phyloP scores from a whole-genome alignment of 176 grass and related monocot genomes.

The Lolium rigidum region DNA sequence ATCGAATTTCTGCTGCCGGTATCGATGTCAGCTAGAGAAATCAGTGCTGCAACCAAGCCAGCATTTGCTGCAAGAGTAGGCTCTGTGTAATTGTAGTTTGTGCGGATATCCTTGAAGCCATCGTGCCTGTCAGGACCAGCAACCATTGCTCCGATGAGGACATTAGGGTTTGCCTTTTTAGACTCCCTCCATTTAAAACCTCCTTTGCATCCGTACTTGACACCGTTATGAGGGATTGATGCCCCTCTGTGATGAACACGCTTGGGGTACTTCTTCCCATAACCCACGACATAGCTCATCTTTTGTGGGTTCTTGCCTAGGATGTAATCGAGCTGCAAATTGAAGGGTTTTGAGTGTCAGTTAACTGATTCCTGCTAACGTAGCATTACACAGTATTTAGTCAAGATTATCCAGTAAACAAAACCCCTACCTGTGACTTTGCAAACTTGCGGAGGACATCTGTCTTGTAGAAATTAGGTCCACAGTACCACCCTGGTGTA shows the following conservation, averaged over 20 bases:
- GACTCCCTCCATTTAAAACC: slow-evolving; percentile 88
- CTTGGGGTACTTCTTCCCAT: slow-evolving; percentile 82
- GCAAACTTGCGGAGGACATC: slow-evolving; percentile 91
- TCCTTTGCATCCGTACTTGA: slow-evolving; percentile 95
- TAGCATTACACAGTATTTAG: not conserved
- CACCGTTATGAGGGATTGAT: slow-evolving; percentile 90
- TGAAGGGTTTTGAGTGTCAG: slow-evolving; percentile 40
- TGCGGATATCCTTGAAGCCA: slow-evolving; percentile 84
- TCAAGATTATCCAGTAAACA: slow-evolving; percentile 25
- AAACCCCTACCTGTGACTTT: slow-evolving; percentile 64
- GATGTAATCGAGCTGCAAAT: slow-evolving; percentile 84
- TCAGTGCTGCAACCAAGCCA: slow-evolving; percentile 80
- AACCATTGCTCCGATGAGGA: slow-evolving; percentile 81
- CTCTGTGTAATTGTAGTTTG: slow-evolving; percentile 90
- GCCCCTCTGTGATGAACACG: slow-evolving; percentile 88
- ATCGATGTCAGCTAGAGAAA: slow-evolving; percentile 67
- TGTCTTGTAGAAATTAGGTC: slow-evolving; percentile 86
- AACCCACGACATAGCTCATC: slow-evolving; percentile 87
- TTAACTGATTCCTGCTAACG: slow-evolving; percentile 6
- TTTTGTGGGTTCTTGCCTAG: slow-evolving; percentile 86
- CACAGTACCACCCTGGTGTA: slow-evolving; percentile 95
- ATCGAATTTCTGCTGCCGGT: slow-evolving; percentile 46
- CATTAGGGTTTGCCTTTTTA: slow-evolving; percentile 87
- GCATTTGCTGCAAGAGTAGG: slow-evolving; percentile 92
- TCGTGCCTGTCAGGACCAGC: slow-evolving; percentile 93